These are phyloP conservation scores for Kokia cookei DNA, from an alignment of 441 rosid genomes.

Conservation along the genomic window DNA sequence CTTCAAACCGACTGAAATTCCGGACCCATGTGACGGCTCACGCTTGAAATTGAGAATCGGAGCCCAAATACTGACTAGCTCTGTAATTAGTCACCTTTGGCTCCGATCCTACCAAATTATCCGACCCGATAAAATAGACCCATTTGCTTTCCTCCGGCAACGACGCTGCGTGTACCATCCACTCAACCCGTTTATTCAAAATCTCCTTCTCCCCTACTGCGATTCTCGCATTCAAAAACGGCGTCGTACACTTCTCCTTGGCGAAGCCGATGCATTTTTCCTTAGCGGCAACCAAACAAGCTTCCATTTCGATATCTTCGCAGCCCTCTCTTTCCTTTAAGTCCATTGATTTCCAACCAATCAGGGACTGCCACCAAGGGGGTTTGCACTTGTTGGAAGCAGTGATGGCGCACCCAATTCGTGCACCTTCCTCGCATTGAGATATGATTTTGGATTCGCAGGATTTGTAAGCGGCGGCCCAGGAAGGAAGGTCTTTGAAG, in stretches of 20 bases:
- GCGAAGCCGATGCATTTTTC: slow-evolving; percentile 59
- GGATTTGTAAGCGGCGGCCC: slow-evolving; percentile 44
- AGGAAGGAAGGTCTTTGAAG: slow-evolving; percentile 44
- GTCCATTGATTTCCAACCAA: slow-evolving; percentile 21
- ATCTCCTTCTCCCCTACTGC: slow-evolving; percentile 20
- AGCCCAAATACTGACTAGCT: slow-evolving; percentile 35
- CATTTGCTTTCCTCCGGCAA: slow-evolving; percentile 34
- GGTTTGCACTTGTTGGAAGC: slow-evolving; percentile 67
- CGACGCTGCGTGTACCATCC: slow-evolving; percentile 32
- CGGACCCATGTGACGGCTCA: too few relatives aligned
- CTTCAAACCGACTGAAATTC: too few relatives aligned
- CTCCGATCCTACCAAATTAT: slow-evolving; percentile 13
- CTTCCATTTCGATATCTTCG: slow-evolving; percentile 57
- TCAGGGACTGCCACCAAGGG: slow-evolving; percentile 56
- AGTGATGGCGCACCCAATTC: slow-evolving; percentile 65
- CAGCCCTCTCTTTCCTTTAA: slow-evolving; percentile 52
- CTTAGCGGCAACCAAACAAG: slow-evolving; percentile 46
- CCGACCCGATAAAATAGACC: slow-evolving; percentile 18
- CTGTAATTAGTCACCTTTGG: slow-evolving; percentile 21
- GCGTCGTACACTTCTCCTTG: slow-evolving; percentile 36
- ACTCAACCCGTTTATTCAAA: slow-evolving; percentile 16
- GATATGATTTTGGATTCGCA: slow-evolving; percentile 35
- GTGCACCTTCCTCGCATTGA: slow-evolving; percentile 69
- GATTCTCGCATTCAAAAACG: slow-evolving; percentile 53
- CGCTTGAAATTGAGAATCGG: background rate